These are phyloP conservation scores for Phylloboletellus chloephorus DNA, from an alignment of 1,284 basidiomycete genomes.

Conservation along the genomic window DNA sequence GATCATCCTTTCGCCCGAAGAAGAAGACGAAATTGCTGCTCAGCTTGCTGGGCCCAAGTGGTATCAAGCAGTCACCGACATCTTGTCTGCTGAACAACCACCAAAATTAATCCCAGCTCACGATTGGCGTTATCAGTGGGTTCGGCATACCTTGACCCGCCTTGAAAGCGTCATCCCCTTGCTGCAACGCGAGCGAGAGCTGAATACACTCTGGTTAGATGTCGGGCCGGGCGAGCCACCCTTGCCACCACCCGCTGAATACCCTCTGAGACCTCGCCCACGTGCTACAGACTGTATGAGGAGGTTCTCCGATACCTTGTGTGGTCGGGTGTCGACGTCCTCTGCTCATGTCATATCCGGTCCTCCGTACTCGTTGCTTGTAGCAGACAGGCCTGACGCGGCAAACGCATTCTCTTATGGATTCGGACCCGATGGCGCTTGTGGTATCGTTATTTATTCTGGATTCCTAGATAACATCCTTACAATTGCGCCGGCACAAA, in stretches of 20 bases:
- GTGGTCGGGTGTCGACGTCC: constrained; percentile 36
- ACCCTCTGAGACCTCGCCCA: constrained; percentile 64
- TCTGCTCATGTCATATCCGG: constrained; percentile 62
- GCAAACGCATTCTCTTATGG: constrained; percentile 89
- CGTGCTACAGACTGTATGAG: constrained; percentile 62
- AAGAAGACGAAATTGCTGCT: constrained; percentile 78
- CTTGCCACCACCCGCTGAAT: constrained; percentile 68
- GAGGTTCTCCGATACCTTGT: constrained; percentile 46
- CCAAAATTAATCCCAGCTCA: constrained; percentile 55
- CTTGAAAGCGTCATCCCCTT: constrained; percentile 67
- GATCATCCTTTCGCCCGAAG: constrained; percentile 84
- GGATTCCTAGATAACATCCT: constrained; percentile 83
- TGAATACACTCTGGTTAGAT: constrained; percentile 54
- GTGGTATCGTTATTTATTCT: constrained; percentile 85
- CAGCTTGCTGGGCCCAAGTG: constrained; percentile 79
- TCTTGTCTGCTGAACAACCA: constrained; percentile 66
- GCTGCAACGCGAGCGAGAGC: constrained; percentile 52
- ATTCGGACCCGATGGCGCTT: constrained; percentile 83
- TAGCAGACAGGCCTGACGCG: constrained; percentile 75
- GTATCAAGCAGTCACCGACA: constrained; percentile 76
- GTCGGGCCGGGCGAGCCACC: constrained; percentile 45
- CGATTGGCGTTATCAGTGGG: constrained; percentile 87
- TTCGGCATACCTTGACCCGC: constrained; percentile 64
- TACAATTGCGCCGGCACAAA: constrained; percentile 35
- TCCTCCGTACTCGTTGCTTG: constrained; percentile 79